Evolutionary conservation across 1,139 yeast species (phyloP), one percentile per base, ranked within the genome.

Genomic region (Hyphopichia fennica): DNA sequence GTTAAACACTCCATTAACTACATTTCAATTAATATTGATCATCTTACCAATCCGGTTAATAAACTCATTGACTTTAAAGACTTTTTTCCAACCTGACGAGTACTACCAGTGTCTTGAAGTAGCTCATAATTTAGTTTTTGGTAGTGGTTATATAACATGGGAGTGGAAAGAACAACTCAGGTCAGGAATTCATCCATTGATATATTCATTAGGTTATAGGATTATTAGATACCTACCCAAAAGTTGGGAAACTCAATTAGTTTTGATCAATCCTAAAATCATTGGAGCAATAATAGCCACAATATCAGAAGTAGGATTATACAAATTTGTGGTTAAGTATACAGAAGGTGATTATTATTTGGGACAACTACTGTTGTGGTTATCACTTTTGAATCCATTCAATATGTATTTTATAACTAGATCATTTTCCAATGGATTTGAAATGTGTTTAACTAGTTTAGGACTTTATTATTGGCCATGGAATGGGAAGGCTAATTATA

Each of bases 1-100:
- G 16, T 8, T 31, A 22, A 17, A 31, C 17, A 31, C 15, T 9
- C 34, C 18, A 31, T 31, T 19, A 19, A 33, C 23, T 20, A 13
- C 13, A 13, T 10, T 11, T 14, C 37, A 25, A 25, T 17, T 34
- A n/a, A 23, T 25, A 14, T 6, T 22, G 3, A 23, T 34, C 15
- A 27, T 55, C 3, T 50, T 61, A 16, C 41, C 38, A 5, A 14
- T 62, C 30, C 65, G 97, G 34, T 48, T 85, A 4, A 30, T 80
- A 53, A 90, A 90, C 61, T 77, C 95, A 0, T 59, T 87, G 20
- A 60, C 81, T 0, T 76, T 81, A 5, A 62, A 61, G 44, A 89
- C 98, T 0, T 95, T 82, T 58, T 93, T 93, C 65, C 99, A 95
- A 61, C 95, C 99, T 0, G 99, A 95, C 62, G 99, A 95, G 62